phyloP scores from a whole-genome alignment of 805 yeast species.

The Teunomyces lycoperdinae region DNA sequence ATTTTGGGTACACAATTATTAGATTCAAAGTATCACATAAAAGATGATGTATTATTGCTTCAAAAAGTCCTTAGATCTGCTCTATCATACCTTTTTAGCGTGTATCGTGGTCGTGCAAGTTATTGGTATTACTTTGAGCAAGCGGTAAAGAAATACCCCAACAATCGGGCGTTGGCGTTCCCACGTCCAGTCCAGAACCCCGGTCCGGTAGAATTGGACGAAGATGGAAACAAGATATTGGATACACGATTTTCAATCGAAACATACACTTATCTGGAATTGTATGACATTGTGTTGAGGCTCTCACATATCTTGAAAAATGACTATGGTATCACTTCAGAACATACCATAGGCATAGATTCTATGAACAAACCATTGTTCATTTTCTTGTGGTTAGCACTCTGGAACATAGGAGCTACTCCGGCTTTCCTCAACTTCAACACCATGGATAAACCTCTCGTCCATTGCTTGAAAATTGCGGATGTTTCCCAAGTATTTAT shows the following conservation, averaged over 20 bases:
- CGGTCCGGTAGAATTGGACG: slow-evolving; percentile 20
- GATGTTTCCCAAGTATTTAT: slow-evolving; percentile 61
- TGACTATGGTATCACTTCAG: slow-evolving; percentile 61
- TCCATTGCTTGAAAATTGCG: slow-evolving; percentile 77
- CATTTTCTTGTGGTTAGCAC: slow-evolving; percentile 74
- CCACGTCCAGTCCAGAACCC: slow-evolving; percentile 44
- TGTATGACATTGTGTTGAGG: slow-evolving; percentile 62
- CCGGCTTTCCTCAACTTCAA: slow-evolving; percentile 89
- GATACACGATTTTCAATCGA: slow-evolving; percentile 63
- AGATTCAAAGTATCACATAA: slow-evolving; percentile 44
- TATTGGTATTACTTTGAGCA: slow-evolving; percentile 70
- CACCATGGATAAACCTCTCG: slow-evolving; percentile 65
- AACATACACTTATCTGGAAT: slow-evolving; percentile 62
- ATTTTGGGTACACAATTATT: slow-evolving; percentile 43
- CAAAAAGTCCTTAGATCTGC: slow-evolving; percentile 43
- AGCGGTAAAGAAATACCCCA: slow-evolving; percentile 47
- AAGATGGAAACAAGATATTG: slow-evolving; percentile 36
- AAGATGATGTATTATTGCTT: slow-evolving; percentile 54
- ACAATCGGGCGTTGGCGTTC: slow-evolving; percentile 61
- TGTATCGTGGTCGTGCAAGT: slow-evolving; percentile 45
- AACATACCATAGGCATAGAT: slow-evolving; percentile 70
- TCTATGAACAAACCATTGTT: slow-evolving; percentile 83
- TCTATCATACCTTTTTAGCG: slow-evolving; percentile 38
- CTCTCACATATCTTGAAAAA: slow-evolving; percentile 62
- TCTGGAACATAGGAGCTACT: slow-evolving; percentile 87